Evolutionary conservation across 257 asterid genomes (phyloP).

Genomic region (Solanum phureja): DNA sequence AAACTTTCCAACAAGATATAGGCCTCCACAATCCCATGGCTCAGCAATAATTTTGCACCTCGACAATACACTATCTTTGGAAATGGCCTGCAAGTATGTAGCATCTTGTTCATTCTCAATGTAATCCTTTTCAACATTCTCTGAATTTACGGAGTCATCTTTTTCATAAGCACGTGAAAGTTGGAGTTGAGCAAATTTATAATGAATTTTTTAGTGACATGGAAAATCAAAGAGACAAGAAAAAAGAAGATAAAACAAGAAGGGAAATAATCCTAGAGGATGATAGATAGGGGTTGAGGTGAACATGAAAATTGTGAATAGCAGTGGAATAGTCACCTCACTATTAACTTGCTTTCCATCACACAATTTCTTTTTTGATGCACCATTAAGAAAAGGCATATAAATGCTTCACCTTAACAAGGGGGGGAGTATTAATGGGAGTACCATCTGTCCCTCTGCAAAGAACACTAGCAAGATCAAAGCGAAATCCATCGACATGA

Average conservation of each 20-base stretch:
- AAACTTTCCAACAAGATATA: constrained; percentile 92
- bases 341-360: not conserved
- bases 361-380: not conserved
- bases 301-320: not conserved
- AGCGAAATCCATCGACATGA: constrained; percentile 97
- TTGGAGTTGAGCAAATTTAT: not conserved
- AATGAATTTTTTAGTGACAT: not conserved
- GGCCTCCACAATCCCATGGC: constrained; percentile 99
- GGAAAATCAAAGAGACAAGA: not conserved
- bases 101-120: not conserved
- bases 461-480: constrained; percentile 91
- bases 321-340: not conserved
- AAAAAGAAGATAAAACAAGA: not conserved
- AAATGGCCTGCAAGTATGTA: constrained; percentile 60
- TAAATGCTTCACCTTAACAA: constrained; percentile 49
- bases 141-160: not conserved
- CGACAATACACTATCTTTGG: constrained; percentile 77
- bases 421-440: constrained; percentile 82
- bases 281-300: not conserved
- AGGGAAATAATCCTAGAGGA: not conserved
- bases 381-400: not conserved
- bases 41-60: constrained; percentile 92
- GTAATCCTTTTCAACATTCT: not conserved
- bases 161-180: not conserved
- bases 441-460: constrained; percentile 95